Base-by-base conservation (phyloP, 1,284 basidiomycete genomes). In the Ustilago shanxiensis region DNA sequence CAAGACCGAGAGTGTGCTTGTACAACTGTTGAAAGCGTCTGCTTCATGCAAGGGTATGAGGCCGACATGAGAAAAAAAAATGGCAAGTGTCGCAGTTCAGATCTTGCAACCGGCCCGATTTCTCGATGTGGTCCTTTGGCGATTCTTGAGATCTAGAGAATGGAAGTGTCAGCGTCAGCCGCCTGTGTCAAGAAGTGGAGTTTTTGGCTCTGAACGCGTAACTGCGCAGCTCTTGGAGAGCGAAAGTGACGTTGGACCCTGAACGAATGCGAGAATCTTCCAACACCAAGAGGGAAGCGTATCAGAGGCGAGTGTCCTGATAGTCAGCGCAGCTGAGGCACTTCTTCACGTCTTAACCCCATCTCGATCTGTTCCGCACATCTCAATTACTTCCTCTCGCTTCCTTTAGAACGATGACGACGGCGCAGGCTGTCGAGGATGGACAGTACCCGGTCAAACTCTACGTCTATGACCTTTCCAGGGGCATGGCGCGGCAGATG, bases 391-490 rank as follows among this genome's bases (percentile, higher is more conserved):
- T n/a, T n/a, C n/a, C n/a, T 14, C 41, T 44, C 20, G 7, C 9
- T 7, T 44, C 20, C 29, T 18, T n/a, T n/a, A 10, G 9, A 20
- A 61, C 18, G 6, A 72, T 72, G 64, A 14, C 64, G 8, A 29
- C 37, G 8, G 18, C 39, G 7, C 63, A 66, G 11, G 5, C 55
- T 2, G 5, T 10, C 29, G 54, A 66, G 6, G 69, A 72, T 33
- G 61, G 28, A n/a, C 49, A 60, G 14, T 60, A 61, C 28, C 61
- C 74, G 1, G 74, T 77, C 62, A 60, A 92, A 80, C 89, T 97
- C 41, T 95, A 95, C 82, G 91, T 96, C 0, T 97, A 97, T 86
- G 95, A 97, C 85, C 91, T 95, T 63, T 94, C 91, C 83, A 91
- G 92, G 28, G 94, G 94, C 50, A 88, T 95, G 80, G 94, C 93